These are phyloP conservation scores for Globisporangium canariense DNA, from an alignment of 352 stramenopile genomes.

Conservation along the genomic window DNA sequence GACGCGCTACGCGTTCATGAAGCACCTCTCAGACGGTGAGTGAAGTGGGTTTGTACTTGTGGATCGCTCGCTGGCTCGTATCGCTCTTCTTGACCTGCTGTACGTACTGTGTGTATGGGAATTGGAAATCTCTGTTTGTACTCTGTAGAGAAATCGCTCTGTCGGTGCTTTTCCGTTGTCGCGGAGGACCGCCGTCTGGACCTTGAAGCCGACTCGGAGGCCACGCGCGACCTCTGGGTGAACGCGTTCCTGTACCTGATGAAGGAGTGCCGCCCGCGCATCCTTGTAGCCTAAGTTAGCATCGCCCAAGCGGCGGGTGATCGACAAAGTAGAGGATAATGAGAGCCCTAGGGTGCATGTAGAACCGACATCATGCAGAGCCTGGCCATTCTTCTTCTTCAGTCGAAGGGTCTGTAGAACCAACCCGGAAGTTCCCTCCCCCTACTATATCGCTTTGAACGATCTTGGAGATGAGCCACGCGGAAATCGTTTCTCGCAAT, in stretches of 20 bases:
- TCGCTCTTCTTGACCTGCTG: not conserved
- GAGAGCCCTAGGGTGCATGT: too few relatives aligned
- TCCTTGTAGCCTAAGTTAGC: slow-evolving; percentile 38
- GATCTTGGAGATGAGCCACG: too few relatives aligned
- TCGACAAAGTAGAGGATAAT: slow-evolving; percentile 19
- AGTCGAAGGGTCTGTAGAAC: too few relatives aligned
- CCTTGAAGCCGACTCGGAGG: slow-evolving; percentile 68
- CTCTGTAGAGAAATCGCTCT: slow-evolving; percentile 54
- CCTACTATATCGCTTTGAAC: too few relatives aligned
- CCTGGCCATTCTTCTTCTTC: too few relatives aligned
- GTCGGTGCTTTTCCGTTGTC: slow-evolving; percentile 63
- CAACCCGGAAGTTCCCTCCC: too few relatives aligned
- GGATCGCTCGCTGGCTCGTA: not conserved
- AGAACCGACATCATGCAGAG: too few relatives aligned
- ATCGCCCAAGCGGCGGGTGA: slow-evolving; percentile 16
- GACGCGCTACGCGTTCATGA: slow-evolving; percentile 76
- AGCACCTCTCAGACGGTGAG: slow-evolving; percentile 64
- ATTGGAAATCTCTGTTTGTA: too few relatives aligned
- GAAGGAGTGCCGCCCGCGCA: slow-evolving; percentile 40
- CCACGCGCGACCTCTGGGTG: slow-evolving; percentile 60
- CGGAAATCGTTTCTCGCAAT: too few relatives aligned
- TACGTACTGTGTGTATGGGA: slow-evolving; percentile 1
- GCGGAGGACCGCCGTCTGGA: slow-evolving; percentile 62
- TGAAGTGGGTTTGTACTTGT: not conserved
- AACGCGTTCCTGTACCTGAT: slow-evolving; percentile 49